Base-by-base conservation (phyloP, 1,139 yeast genomes). In the Diutina mesorugosa region DNA sequence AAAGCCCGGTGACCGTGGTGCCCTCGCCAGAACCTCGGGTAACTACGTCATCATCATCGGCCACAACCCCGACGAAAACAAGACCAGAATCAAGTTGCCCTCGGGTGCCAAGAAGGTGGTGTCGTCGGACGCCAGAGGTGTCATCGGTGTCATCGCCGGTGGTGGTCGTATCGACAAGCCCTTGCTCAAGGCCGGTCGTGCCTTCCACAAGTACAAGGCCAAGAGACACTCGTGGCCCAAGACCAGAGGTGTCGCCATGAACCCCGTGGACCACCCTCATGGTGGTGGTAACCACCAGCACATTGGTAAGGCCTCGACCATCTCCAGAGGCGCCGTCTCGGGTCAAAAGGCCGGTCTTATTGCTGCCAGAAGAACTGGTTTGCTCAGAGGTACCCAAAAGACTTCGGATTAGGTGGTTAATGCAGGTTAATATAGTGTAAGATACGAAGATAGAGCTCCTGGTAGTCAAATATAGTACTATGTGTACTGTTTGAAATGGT, bases 211-310 rank as follows among this genome's bases (percentile, higher is more conserved):
- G 84, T 90, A 85, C 93, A 90, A 81, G 83, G 96, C 90, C 72
- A 90, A 91, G 95, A 86, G 97, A 83, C 89, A 91, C 96, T 89
- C 96, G 67, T 90, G 97, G 97, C 97, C 97, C 81, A 90, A 88
- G 88, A 91, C 97, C 76, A 90, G 97, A 84, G 98, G 97, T 90
- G 97, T 90, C 77, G 97, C 97, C 77, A 90, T 90, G 97, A 65
- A 90, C 84, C 98, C 98, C 80, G 98, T 91, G 76, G 98, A 91
- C 79, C 98, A 91, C 84, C 98, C 98, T 78, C 98, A 91, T 80
- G 99, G 99, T 88, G 99, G 99, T 91, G 99, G 99, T 93, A 93
- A 93, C 97, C 99, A 93, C 83, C 99, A 93, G 85, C 99, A 93
- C 80, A 93, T 93, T 85, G 98, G 99, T 91, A 93, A 93, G 87